phyloP scores from a whole-genome alignment of 768 basidiomycete species.

The Lactarius quietus region DNA sequence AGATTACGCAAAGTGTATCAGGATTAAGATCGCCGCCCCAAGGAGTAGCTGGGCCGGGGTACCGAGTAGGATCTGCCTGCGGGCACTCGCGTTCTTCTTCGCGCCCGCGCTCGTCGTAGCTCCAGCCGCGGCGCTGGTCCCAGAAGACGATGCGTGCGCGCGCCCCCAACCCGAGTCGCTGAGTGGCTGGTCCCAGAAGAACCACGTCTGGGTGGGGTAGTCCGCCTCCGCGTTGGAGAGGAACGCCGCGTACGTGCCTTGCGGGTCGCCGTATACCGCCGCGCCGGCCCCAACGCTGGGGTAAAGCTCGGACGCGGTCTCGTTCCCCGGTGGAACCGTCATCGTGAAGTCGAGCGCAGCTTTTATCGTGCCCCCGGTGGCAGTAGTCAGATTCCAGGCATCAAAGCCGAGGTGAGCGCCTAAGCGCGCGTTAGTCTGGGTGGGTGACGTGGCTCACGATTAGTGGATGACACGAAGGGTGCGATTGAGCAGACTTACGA shows the following conservation, averaged over 20 bases:
- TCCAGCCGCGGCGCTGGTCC: not conserved
- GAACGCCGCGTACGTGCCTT: constrained; percentile 30
- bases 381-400: constrained; percentile 31
- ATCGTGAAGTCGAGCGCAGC: constrained; percentile 34
- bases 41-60: not conserved
- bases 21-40: not conserved
- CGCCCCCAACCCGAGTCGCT: constrained; percentile 14
- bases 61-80: not conserved
- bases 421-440: constrained; percentile 31
- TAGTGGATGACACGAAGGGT: not conserved
- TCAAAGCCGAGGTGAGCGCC: constrained; percentile 29
- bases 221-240: constrained; percentile 17
- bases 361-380: constrained; percentile 30
- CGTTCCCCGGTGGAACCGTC: constrained; percentile 27
- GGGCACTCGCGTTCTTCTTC: not conserved
- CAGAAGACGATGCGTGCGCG: not conserved
- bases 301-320: constrained; percentile 26
- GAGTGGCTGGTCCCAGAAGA: constrained; percentile 26
- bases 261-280: constrained; percentile 33
- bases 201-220: constrained; percentile 22
- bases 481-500: constrained; percentile 21
- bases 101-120: not conserved
- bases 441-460: not conserved
- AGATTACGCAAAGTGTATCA: constrained; percentile 1
- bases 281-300: constrained; percentile 31